Conservation (phyloP, 192 early-diverging fungal genomes). For the Chytriomyces confervae region DNA sequence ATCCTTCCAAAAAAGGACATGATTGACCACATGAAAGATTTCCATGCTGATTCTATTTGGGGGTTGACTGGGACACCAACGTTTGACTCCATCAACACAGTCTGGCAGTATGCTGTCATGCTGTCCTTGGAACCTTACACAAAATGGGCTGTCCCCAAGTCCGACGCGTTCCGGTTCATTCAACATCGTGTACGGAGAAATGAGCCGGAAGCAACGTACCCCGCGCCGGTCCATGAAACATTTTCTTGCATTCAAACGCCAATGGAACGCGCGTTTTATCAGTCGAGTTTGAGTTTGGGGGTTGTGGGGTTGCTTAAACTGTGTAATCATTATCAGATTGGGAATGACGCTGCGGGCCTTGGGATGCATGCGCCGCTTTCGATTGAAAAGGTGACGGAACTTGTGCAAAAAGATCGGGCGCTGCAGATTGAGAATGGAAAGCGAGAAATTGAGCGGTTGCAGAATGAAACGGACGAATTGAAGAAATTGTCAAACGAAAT, state of each 20-base stretch:
- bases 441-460: background rate
- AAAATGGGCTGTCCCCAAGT: background rate
- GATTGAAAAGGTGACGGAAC: constrained; percentile 27
- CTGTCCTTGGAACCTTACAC: background rate
- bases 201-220: constrained; percentile 10
- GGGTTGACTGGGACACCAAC: constrained; percentile 6
- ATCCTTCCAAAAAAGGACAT: background rate
- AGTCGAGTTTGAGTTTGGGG: background rate
- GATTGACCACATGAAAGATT: background rate
- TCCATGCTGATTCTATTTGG: constrained; percentile 7
- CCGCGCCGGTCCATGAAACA: constrained; percentile 7
- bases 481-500: background rate
- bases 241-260: background rate
- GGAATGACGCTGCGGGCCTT: background rate
- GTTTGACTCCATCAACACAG: background rate
- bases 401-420: constrained; percentile 10
- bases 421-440: background rate
- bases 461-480: background rate
- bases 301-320: constrained; percentile 10
- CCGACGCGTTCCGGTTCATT: constrained; percentile 2
- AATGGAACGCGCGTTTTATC: constrained; percentile 16
- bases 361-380: background rate
- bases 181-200: constrained; percentile 15
- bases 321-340: constrained; percentile 30
- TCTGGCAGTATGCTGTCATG: background rate